These are phyloP conservation scores for Magnaporthiopsis rhizophila DNA, from an alignment of 2,329 filamentous ascomycete species.

Conservation along the genomic window DNA sequence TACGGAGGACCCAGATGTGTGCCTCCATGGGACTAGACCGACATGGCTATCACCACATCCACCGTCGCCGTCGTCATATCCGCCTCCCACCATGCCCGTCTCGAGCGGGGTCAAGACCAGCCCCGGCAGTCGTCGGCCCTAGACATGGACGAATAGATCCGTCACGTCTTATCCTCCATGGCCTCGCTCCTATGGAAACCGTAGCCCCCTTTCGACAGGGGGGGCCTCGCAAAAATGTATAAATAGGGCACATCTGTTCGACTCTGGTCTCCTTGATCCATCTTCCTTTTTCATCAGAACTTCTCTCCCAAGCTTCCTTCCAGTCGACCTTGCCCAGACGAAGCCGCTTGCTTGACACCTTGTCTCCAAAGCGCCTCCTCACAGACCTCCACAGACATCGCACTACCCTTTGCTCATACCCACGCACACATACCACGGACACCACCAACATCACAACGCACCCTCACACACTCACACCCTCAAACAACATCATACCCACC, in stretches of 20 bases:
- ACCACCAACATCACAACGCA: constrained; percentile 9
- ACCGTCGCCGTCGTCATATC: constrained; percentile 20
- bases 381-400: constrained; percentile 7
- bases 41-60: constrained; percentile 12
- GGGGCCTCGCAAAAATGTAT: constrained; percentile 44
- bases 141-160: constrained; percentile 31
- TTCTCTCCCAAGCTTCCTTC: constrained; percentile 13
- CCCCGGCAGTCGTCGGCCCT: constrained; percentile 16
- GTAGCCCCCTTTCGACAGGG: constrained; percentile 25
- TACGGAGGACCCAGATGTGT: neutral
- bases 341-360: constrained; percentile 2
- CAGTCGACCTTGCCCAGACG: constrained; percentile 5
- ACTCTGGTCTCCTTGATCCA: constrained; percentile 34
- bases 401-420: constrained; percentile 1
- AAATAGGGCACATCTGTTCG: constrained; percentile 50
- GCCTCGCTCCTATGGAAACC: constrained; percentile 19
- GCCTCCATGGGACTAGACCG: constrained; percentile 6
- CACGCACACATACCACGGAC: constrained; percentile 9
- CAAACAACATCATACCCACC: constrained; percentile 7
- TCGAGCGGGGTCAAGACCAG: constrained; percentile 32
- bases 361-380: neutral
- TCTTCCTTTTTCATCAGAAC: constrained; percentile 39
- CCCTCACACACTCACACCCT: constrained; percentile 14
- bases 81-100: constrained; percentile 14
- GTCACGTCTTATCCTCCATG: constrained; percentile 32